Base-by-base conservation (phyloP, 768 basidiomycete species). In the Artomyces pyxidatus region DNA sequence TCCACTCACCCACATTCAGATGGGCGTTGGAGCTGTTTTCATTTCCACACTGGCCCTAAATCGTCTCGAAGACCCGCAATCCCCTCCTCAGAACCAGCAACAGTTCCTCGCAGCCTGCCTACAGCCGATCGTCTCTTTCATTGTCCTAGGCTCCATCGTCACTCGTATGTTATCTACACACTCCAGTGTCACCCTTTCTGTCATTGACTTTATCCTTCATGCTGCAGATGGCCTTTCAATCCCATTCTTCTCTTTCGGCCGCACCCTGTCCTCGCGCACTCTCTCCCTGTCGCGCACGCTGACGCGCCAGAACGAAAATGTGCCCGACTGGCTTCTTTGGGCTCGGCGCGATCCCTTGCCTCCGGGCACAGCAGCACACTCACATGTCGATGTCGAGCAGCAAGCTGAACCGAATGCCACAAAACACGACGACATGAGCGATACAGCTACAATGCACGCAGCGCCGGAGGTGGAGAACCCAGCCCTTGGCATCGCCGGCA, bases 21-120 rank as follows among this genome's bases (percentile, higher is more conserved):
- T 96, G 88, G 94, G 94, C 45, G 92, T 96, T 21, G 82, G 85
- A 0, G 86, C 95, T 6, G 72, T 97, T 39, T 99, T 97, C 63
- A 84, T 98, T 48, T 81, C 85, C 9, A 83, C 80, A 0, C 65
- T 91, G 23, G 88, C 90, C 3, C 62, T 81, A 8, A 73, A 74
- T 21, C 76, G 74, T 44, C 70, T 93, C 0, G 78, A 84, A 5
- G 60, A 57, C 9, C 80, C 85, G 1, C 63, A 69, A 2, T 61
- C 67, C 47, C 85, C 88, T 0, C 85, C 88, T 0, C 66, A 71
- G 46, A 75, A 74, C 37, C 83, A 88, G 57, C 71, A 80, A 41
- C 89, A 96, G 54, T 56, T 83, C 14, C 73, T 97, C n/a, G 77
- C 83, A 0, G 75, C 77, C 4, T 73, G 70, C 6, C 71, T 96